Evolutionary conservation across 805 yeast genomes (phyloP).

Genomic region (Clavispora santaluciae): DNA sequence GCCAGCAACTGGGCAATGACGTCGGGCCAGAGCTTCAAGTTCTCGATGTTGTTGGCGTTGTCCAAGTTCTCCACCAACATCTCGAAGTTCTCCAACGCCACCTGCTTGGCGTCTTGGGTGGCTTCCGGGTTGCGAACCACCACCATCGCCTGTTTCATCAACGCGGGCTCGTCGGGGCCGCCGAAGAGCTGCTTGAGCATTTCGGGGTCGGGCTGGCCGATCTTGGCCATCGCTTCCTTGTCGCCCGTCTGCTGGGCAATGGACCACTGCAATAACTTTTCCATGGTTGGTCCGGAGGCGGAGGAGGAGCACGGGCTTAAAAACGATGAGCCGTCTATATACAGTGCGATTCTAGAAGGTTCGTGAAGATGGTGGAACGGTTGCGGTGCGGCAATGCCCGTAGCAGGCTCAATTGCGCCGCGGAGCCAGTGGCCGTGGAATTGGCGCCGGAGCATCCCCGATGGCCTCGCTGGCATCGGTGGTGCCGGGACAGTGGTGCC

Average conservation of each 20-base stretch:
- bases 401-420: background rate
- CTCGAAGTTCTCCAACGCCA: conserved; percentile 86
- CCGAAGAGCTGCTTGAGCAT: conserved; percentile 70
- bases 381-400: too few relatives aligned
- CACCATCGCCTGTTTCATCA: conserved; percentile 74
- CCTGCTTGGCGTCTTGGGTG: conserved; percentile 56
- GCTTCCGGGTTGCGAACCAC: conserved; percentile 57
- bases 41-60: conserved; percentile 89
- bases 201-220: conserved; percentile 76
- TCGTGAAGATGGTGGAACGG: conserved; percentile 4
- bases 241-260: conserved; percentile 72
- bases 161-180: conserved; percentile 80
- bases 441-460: too few relatives aligned
- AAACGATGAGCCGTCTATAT: conserved; percentile 5
- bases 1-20: conserved; percentile 49
- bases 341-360: conserved; percentile 14
- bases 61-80: conserved; percentile 91
- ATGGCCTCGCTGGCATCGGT: too few relatives aligned
- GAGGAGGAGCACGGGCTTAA: background rate
- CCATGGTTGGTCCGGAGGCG: conserved; percentile 49
- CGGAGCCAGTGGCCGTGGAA: too few relatives aligned
- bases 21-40: conserved; percentile 74
- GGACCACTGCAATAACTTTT: conserved; percentile 89
- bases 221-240: conserved; percentile 56
- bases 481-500: too few relatives aligned